Conservation (phyloP, 176 grass and related monocot species). For the Oryza brachyantha region DNA sequence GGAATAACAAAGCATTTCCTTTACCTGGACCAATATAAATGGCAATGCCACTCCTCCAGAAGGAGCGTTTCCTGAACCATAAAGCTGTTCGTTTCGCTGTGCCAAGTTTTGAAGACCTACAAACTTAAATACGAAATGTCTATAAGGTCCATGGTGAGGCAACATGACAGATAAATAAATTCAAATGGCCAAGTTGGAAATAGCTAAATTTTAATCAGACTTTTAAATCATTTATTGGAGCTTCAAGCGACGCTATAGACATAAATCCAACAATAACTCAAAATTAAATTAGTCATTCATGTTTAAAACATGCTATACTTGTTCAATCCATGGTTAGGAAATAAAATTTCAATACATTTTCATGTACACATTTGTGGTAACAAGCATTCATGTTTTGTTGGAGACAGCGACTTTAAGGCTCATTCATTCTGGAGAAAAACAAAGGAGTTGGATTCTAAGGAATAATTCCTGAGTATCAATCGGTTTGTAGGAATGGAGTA, state of each 20-base stretch:
- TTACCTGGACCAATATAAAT: conserved; percentile 96
- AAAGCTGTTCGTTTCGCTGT: conserved; percentile 79
- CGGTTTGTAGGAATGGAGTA: too few relatives aligned
- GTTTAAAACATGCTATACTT: background rate
- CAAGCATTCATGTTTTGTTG: background rate
- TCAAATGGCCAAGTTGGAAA: background rate
- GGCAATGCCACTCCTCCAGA: conserved; percentile 92
- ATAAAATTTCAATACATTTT: background rate
- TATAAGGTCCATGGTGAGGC: conserved; percentile 3
- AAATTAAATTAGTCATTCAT: background rate
- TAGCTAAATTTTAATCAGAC: background rate
- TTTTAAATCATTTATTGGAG: conserved; percentile 22
- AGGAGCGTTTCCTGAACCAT: conserved; percentile 74
- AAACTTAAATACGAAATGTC: conserved; percentile 42
- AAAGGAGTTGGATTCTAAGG: too few relatives aligned
- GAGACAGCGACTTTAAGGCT: background rate
- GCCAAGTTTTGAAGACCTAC: conserved; percentile 85
- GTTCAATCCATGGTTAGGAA: background rate
- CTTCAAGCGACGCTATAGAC: conserved; percentile 12
- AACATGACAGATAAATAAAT: background rate
- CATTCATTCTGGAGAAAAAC: too few relatives aligned
- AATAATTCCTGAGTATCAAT: too few relatives aligned
- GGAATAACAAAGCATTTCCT: conserved; percentile 13
- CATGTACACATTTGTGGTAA: background rate
- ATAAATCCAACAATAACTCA: background rate